A percentile compares a stretch with the other conserved stretches of the same genome.
Evolutionary conservation across 2,329 filamentous ascomycete genomes (phyloP).

Genomic region (Paecilomyces fulvus): DNA sequence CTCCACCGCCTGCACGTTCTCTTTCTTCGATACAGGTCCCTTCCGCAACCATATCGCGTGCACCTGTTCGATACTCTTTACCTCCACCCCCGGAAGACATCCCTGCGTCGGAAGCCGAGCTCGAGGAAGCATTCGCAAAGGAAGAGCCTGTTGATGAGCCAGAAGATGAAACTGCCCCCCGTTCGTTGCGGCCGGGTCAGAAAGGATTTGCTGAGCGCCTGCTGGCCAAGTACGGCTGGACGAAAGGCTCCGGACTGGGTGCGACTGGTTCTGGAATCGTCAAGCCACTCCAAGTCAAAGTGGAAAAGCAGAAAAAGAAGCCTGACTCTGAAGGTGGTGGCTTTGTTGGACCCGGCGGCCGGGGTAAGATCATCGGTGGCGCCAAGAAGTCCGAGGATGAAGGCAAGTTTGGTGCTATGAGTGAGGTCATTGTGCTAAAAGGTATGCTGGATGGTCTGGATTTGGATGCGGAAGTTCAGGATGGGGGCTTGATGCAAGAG

Average conservation of each 20-base stretch:
- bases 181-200: slow-evolving; percentile 66
- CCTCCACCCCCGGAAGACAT: slow-evolving; percentile 45
- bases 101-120: slow-evolving; percentile 45
- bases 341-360: slow-evolving; percentile 59
- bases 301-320: slow-evolving; percentile 77
- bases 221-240: slow-evolving; percentile 92
- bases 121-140: slow-evolving; percentile 39
- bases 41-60: slow-evolving; percentile 62
- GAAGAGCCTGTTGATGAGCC: slow-evolving; percentile 30
- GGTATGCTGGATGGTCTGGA: slow-evolving; percentile 85
- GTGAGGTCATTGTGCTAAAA: slow-evolving; percentile 69
- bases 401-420: slow-evolving; percentile 63
- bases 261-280: slow-evolving; percentile 74
- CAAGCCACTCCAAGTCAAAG: slow-evolving; percentile 70
- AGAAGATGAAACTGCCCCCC: slow-evolving; percentile 31
- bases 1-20: slow-evolving; percentile 25
- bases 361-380: slow-evolving; percentile 74
- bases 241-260: slow-evolving; percentile 77
- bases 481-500: slow-evolving; percentile 69
- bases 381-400: slow-evolving; percentile 46
- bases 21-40: slow-evolving; percentile 31
- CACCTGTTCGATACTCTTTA: slow-evolving; percentile 64
- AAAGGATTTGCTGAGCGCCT: slow-evolving; percentile 78
- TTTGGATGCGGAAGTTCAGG: slow-evolving; percentile 65
- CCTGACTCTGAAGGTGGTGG: slow-evolving; percentile 72